Evolutionary conservation across 495 filamentous ascomycete species (phyloP).

Genomic region (Acidiella bohemica): DNA sequence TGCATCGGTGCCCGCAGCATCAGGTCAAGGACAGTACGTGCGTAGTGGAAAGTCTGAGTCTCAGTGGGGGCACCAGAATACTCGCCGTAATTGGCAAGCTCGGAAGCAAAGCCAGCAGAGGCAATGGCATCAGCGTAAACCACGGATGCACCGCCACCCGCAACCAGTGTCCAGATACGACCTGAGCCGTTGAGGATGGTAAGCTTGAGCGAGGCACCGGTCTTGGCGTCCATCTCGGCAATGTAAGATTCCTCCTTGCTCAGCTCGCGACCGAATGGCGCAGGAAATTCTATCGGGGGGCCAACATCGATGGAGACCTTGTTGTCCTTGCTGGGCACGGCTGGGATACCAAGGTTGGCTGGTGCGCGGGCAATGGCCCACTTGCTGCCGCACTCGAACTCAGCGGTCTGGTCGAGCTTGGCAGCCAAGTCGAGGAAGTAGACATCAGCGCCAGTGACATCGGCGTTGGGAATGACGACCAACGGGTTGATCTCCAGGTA

Average conservation of each 20-base stretch:
- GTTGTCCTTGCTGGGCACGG: conserved; percentile 39
- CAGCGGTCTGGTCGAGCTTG: conserved; percentile 97
- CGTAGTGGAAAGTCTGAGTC: conserved; percentile 97
- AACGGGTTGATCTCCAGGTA: conserved; percentile 99
- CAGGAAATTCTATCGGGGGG: conserved; percentile 96
- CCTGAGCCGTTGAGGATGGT: conserved; percentile 86
- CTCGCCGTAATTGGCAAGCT: conserved; percentile 99
- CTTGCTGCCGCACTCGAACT: conserved; percentile 98
- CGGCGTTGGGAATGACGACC: conserved; percentile 90
- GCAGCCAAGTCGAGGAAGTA: conserved; percentile 97
- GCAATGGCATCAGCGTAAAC: conserved; percentile 99
- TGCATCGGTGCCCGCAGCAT: conserved; percentile 84
- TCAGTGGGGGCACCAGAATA: conserved; percentile 98
- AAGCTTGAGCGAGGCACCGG: conserved; percentile 94
- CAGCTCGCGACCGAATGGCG: conserved; percentile 95
- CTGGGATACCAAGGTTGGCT: conserved; percentile 65
- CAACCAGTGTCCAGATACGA: conserved; percentile 94
- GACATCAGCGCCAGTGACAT: conserved; percentile 82
- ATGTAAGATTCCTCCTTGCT: conserved; percentile 98
- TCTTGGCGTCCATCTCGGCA: conserved; percentile 96
- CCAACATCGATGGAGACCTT: conserved; percentile 93
- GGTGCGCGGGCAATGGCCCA: conserved; percentile 92
- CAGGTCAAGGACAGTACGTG: conserved; percentile 87
- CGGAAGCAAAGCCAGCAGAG: conserved; percentile 83
- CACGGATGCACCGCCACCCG: conserved; percentile 98